These are phyloP conservation scores for Hemerocallis citrina DNA, from an alignment of 106 monocot genomes.

Conservation along the genomic window DNA sequence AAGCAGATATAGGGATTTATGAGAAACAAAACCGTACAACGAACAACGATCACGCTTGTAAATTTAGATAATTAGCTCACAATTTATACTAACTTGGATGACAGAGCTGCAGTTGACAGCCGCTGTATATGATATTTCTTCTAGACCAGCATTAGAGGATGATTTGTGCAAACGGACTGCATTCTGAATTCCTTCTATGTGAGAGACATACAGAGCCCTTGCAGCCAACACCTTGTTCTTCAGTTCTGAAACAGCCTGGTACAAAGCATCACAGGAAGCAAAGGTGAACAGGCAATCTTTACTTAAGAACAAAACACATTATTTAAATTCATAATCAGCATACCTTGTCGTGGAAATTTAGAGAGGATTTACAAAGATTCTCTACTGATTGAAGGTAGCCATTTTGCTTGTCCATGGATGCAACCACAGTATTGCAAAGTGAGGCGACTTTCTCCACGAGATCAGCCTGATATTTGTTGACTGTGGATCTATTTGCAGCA, in stretches of 20 bases:
- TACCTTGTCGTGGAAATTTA: slow-evolving; percentile 87
- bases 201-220: slow-evolving; percentile 46
- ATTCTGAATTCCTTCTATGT: slow-evolving; percentile 77
- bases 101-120: slow-evolving; percentile 34
- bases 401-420: slow-evolving; percentile 62
- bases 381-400: slow-evolving; percentile 55
- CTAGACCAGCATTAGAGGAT: slow-evolving; percentile 44
- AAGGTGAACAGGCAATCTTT: not conserved
- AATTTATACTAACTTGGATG: slow-evolving; percentile 40
- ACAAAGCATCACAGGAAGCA: not conserved
- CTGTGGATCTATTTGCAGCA: slow-evolving; percentile 50
- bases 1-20: not conserved
- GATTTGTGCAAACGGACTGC: slow-evolving; percentile 75
- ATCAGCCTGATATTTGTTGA: slow-evolving; percentile 63
- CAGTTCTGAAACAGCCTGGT: slow-evolving; percentile 49
- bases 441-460: slow-evolving; percentile 42
- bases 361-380: slow-evolving; percentile 57
- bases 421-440: slow-evolving; percentile 45
- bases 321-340: not conserved
- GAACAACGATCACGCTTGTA: not conserved
- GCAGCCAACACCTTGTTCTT: slow-evolving; percentile 50
- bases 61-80: not conserved
- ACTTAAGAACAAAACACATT: not conserved
- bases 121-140: slow-evolving; percentile 52
- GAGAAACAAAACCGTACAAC: not conserved